Percentiles rank a stretch among this genome's conserved stretches.
Conservation (phyloP, 805 yeast genomes). For the Yamadazyma paraphyllophila region DNA sequence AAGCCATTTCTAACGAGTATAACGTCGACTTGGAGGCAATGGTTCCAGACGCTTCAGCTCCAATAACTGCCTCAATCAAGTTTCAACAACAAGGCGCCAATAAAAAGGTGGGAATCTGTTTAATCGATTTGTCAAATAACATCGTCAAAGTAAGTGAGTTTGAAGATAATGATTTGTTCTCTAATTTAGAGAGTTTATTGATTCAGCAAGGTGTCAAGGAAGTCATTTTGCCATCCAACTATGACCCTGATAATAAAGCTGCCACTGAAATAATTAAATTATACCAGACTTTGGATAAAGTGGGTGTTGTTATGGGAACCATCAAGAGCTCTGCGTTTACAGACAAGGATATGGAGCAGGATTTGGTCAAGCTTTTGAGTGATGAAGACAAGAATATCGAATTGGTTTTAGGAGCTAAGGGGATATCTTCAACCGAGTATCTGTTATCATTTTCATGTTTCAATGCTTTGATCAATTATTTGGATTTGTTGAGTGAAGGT, state of each 20-base stretch:
- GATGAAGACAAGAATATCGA: slow-evolving; percentile 32
- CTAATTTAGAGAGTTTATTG: slow-evolving; percentile 80
- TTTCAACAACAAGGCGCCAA: slow-evolving; percentile 34
- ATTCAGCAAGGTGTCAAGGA: slow-evolving; percentile 91
- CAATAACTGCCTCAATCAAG: slow-evolving; percentile 41
- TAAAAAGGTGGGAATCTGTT: slow-evolving; percentile 70
- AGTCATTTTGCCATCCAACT: slow-evolving; percentile 56
- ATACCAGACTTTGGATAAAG: slow-evolving; percentile 61
- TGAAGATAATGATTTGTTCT: slow-evolving; percentile 80
- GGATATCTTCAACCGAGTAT: slow-evolving; percentile 44
- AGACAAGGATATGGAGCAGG: slow-evolving; percentile 71
- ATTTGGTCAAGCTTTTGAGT: slow-evolving; percentile 63
- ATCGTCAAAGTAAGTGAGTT: slow-evolving; percentile 74
- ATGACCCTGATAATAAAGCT: slow-evolving; percentile 39
- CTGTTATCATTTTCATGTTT: slow-evolving; percentile 58
- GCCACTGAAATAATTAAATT: slow-evolving; percentile 59
- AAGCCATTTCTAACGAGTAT: slow-evolving; percentile 40
- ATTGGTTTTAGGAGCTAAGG: slow-evolving; percentile 53
- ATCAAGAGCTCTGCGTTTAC: slow-evolving; percentile 57
- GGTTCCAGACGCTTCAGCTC: slow-evolving; percentile 44
- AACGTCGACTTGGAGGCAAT: slow-evolving; percentile 57
- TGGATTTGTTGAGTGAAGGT: slow-evolving; percentile 58
- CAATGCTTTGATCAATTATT: slow-evolving; percentile 66
- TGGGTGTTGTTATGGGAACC: slow-evolving; percentile 72
- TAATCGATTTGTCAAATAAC: slow-evolving; percentile 68